phyloP scores from a whole-genome alignment of 1,284 basidiomycete genomes.

The Leccinum angustisporum region DNA sequence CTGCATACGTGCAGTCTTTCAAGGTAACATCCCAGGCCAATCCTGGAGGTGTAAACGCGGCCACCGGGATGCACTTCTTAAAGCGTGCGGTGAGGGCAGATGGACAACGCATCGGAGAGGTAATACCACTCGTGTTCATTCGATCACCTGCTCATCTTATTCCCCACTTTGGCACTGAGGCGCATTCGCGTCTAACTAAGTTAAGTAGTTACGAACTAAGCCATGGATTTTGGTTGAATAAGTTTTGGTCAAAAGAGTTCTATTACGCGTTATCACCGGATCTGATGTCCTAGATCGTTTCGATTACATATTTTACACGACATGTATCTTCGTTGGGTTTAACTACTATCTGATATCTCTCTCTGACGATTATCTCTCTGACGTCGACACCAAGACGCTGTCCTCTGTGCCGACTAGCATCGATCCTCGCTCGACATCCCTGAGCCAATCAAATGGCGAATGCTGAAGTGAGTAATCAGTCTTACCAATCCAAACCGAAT shows the following conservation, averaged over 20 bases:
- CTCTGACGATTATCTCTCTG: neutral
- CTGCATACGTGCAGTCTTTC: neutral
- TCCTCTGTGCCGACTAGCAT: neutral
- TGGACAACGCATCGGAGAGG: neutral
- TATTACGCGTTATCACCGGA: neutral
- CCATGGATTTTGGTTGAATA: constrained; percentile 4
- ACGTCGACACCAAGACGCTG: neutral
- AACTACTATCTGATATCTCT: neutral
- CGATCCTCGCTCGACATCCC: neutral
- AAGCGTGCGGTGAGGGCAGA: neutral
- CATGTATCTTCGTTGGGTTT: neutral
- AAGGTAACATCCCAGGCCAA: neutral
- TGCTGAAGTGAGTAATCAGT: neutral
- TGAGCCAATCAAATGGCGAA: neutral
- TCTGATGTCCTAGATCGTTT: neutral
- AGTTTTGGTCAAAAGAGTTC: constrained; percentile 4
- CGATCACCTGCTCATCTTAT: neutral
- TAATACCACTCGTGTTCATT: neutral
- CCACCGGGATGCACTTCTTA: neutral
- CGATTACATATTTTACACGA: neutral
- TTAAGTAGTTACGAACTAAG: constrained; percentile 1
- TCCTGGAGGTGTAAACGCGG: neutral
- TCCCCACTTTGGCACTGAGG: neutral
- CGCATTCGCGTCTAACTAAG: neutral
- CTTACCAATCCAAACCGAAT: neutral